Conservation (phyloP, 257 asterid species). For the Primulina eburnea region DNA sequence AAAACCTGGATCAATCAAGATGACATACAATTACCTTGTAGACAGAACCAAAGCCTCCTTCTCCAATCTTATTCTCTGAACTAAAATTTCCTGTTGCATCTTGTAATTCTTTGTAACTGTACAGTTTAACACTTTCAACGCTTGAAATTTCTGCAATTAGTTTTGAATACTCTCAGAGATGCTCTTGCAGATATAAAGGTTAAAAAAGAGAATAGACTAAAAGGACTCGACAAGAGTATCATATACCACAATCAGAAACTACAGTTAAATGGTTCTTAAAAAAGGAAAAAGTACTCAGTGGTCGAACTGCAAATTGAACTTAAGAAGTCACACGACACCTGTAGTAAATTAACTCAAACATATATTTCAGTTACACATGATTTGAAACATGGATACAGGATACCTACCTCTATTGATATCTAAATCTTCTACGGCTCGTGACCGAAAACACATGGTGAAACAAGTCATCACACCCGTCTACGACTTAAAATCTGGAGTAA, state of each 20-base stretch:
- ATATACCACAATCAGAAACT: not conserved
- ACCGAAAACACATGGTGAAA: slow-evolving; percentile 39
- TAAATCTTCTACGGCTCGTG: slow-evolving; percentile 26
- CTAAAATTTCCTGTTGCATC: slow-evolving; percentile 63
- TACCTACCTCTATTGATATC: slow-evolving; percentile 58
- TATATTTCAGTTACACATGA: slow-evolving; percentile 13
- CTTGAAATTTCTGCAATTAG: slow-evolving; percentile 59
- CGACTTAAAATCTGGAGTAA: slow-evolving; percentile 21
- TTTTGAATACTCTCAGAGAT: slow-evolving; percentile 24
- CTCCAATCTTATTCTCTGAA: slow-evolving; percentile 64
- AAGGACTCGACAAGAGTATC: not conserved
- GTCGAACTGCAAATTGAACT: too few species aligned
- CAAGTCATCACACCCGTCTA: slow-evolving; percentile 47
- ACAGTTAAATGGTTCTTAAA: too few species aligned
- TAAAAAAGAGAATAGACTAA: not conserved
- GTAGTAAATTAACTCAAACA: slow-evolving; percentile 6
- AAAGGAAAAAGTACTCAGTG: not conserved
- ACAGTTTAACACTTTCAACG: slow-evolving; percentile 47
- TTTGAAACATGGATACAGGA: slow-evolving; percentile 7
- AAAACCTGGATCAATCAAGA: slow-evolving; percentile 4
- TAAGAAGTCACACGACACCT: too few species aligned
- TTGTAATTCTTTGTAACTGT: slow-evolving; percentile 60
- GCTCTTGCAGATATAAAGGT: slow-evolving; percentile 6
- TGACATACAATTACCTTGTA: slow-evolving; percentile 52
- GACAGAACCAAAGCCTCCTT: slow-evolving; percentile 89